Percentiles rank a stretch among this genome's conserved stretches.
These are phyloP conservation scores for Sporothrix variecibatus DNA, from an alignment of 2,329 filamentous ascomycete genomes.

Conservation along the genomic window DNA sequence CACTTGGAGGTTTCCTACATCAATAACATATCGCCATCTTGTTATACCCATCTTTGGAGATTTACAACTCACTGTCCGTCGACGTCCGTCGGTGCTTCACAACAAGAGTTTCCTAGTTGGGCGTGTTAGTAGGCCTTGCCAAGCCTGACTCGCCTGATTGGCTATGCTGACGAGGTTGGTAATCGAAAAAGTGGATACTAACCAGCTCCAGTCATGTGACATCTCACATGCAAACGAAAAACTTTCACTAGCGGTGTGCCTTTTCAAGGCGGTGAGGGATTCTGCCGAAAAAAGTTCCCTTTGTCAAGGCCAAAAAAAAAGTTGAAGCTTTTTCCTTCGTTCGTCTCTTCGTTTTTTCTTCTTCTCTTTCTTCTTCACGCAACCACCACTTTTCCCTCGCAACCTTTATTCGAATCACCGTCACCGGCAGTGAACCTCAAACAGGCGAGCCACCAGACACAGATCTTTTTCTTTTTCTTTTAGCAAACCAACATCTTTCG, in stretches of 20 bases:
- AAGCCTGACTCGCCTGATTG: slow-evolving; percentile 2
- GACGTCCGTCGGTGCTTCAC: background rate
- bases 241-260: background rate
- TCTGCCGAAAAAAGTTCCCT: slow-evolving; percentile 15
- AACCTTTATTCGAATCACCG: background rate
- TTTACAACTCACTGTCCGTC: background rate
- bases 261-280: slow-evolving; percentile 5
- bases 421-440: slow-evolving; percentile 32
- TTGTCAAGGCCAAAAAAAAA: slow-evolving; percentile 3
- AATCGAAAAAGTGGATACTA: background rate
- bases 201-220: background rate
- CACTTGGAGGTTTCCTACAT: no score
- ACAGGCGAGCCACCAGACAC: slow-evolving; percentile 32
- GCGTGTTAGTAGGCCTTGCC: background rate
- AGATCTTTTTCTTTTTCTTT: background rate
- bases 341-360: background rate
- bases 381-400: background rate
- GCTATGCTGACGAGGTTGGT: background rate
- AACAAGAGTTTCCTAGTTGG: slow-evolving; percentile 10
- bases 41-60: background rate
- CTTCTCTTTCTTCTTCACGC: background rate
- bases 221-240: background rate
- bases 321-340: background rate
- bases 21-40: no score
- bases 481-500: slow-evolving; percentile 12